phyloP scores from a whole-genome alignment of 257 asterid genomes.

The Solanum chmielewskii region DNA sequence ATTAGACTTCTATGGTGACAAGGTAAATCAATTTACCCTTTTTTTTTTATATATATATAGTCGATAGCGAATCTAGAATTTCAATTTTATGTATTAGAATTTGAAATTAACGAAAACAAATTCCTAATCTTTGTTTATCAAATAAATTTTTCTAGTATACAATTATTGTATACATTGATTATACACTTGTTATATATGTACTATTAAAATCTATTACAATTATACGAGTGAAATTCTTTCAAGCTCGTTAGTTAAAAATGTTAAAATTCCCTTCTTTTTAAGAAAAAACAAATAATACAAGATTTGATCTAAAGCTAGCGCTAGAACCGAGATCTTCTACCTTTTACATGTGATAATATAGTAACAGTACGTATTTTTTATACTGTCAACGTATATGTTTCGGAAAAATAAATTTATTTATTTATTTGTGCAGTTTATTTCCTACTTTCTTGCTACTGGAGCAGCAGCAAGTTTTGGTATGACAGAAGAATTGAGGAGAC shows the following conservation, averaged over 20 bases:
- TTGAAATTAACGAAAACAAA: background rate
- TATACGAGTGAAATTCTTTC: background rate
- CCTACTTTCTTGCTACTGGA: constrained; percentile 24
- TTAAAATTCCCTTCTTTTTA: too few relatives aligned
- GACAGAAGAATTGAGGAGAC: constrained; percentile 16
- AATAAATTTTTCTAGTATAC: background rate
- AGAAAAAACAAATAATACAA: background rate
- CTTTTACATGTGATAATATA: too few relatives aligned
- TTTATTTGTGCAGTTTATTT: constrained; percentile 10
- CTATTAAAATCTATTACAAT: background rate
- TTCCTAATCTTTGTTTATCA: background rate
- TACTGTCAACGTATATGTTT: background rate
- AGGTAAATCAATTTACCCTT: constrained; percentile 2
- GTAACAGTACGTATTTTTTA: background rate
- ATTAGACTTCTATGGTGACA: constrained; percentile 36
- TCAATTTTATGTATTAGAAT: background rate
- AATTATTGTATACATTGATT: background rate
- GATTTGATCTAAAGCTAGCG: background rate
- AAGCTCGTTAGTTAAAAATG: background rate
- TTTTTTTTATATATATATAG: background rate
- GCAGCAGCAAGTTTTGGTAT: constrained; percentile 37
- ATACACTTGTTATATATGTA: background rate
- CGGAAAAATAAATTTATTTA: background rate
- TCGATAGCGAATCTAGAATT: background rate
- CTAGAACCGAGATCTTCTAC: too few relatives aligned